Conservation (phyloP, 805 yeast genomes). For the Ogataea paradorogensis region DNA sequence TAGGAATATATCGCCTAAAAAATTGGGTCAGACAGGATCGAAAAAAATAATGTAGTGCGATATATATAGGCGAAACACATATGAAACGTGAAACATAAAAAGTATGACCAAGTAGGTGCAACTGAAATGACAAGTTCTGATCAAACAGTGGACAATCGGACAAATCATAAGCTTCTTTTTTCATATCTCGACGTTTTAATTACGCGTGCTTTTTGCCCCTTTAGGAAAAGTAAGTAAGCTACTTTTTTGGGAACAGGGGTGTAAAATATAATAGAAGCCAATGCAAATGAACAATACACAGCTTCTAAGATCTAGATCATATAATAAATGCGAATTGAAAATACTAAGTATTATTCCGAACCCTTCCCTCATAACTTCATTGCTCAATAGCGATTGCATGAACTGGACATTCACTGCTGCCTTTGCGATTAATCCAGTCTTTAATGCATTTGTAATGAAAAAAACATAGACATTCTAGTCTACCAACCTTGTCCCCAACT, state of each 20-base stretch:
- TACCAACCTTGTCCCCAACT: slow-evolving; percentile 85
- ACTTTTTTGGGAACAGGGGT: slow-evolving; percentile 1
- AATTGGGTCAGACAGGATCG: not conserved
- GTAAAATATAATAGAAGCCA: no score
- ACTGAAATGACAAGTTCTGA: no score
- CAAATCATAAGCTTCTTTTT: no score
- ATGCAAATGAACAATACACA: no score
- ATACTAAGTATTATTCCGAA: no score
- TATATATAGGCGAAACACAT: not conserved
- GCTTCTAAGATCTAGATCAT: no score
- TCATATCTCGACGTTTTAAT: no score
- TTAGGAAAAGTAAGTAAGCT: slow-evolving; percentile 4
- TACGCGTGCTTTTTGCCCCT: slow-evolving; percentile 7
- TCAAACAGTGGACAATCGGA: no score
- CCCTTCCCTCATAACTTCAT: slow-evolving; percentile 4
- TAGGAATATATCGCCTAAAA: not conserved
- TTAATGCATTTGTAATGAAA: slow-evolving; percentile 90
- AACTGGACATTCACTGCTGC: slow-evolving; percentile 84
- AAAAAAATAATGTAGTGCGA: not conserved
- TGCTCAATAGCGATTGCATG: slow-evolving; percentile 43
- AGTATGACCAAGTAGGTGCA: not conserved
- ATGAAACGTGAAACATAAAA: not conserved
- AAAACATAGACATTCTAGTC: slow-evolving; percentile 91
- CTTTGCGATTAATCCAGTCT: slow-evolving; percentile 86
- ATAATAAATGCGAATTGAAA: no score